Base-by-base conservation (phyloP, 2,329 filamentous ascomycete genomes). In the Trichoderma citrinoviride region DNA sequence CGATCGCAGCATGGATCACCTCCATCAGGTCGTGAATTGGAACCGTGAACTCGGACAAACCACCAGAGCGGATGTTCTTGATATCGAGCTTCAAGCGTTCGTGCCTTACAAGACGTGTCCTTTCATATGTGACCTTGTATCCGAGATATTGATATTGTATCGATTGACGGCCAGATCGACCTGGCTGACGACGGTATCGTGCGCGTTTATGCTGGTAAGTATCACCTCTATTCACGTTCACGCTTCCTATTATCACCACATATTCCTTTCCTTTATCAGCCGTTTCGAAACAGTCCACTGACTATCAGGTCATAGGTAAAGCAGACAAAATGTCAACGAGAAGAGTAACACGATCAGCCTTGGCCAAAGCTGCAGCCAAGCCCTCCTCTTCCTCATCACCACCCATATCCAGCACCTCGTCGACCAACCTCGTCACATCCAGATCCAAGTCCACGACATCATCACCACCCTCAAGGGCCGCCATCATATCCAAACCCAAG, bases 171-270 rank as follows among this genome's bases (percentile, higher is more conserved):
- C 3, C 1, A 14, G n/a, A 12, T 17, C 25, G 1, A 12, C 10
- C 21, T 0, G 14, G 10, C 19, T 15, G 7, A 14, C 5, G n/a
- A 8, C 33, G 1, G 27, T 12, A 21, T 1, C 19, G 56, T 50
- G 44, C 21, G 7, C 7, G 15, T 2, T 41, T 60, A 21, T 25
- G 10, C 33, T 1, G 17, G 33, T 17, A 6, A 29, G 29, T 0
- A 33, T 2, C 29, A 19, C 37, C 25, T 25, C 17, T 19, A 61
- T 61, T 61, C 57, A 61, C 57, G 57, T 46, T 21, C 12, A 19
- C 14, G 2, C 3, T 19, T 1, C 25, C 3, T 33, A 17, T 12
- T 1, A 14, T 37, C 33, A 37, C 33, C 33, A 41, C 8, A 41
- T n/a, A n/a, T n/a, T n/a, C n/a, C n/a, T n/a, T n/a, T n/a, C n/a